Base-by-base conservation (phyloP, 2,329 filamentous ascomycete genomes). In the Pseudogymnoascus sp. region DNA sequence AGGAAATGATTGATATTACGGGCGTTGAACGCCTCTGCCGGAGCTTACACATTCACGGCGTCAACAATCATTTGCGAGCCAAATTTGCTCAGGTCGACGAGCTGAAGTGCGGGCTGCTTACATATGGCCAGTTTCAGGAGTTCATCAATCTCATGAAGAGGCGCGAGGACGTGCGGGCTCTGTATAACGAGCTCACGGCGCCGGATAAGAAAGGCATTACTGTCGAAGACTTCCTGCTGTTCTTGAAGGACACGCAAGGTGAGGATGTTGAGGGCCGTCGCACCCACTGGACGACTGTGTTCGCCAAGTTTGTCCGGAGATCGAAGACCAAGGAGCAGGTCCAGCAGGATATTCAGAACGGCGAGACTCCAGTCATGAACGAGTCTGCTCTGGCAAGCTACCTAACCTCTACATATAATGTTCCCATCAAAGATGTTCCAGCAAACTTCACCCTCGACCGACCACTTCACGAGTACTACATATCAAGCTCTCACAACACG, bases 401-500 rank as follows among this genome's bases (percentile, higher is more conserved):
- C 71, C 78, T 96, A 11, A 84, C 87, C 13, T 96, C 91, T 0
- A 83, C 84, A 50, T 82, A 86, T 69, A 96, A 96, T 71, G 81
- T 85, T 1, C 81, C 89, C 2, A 82, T 91, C 44, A 77, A 82
- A 28, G 82, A 83, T 44, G 81, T 83, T 65, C 82, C 84, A n/a
- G 76, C 83, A 11, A 78, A 85, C 28, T 85, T 86, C 63, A 79
- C 79, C 5, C 84, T 97, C 63, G 87, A 96, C 72, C 86, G 90
- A 23, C 95, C 95, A 0, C 79, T 97, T 74, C 96, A 96, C 73
- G 93, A 97, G 73, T 99, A 99, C 76, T 97, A 92, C 79, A 95
- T 99, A 68, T 97, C 93, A 1, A 97, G 93, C 78, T 97, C 95
- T 1, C 95, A 99, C 80, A 99, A 99, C 76, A 99, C 95, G 0